Evolutionary conservation across 2,329 filamentous ascomycete genomes (phyloP).

Genomic region (Shiraia sp.): DNA sequence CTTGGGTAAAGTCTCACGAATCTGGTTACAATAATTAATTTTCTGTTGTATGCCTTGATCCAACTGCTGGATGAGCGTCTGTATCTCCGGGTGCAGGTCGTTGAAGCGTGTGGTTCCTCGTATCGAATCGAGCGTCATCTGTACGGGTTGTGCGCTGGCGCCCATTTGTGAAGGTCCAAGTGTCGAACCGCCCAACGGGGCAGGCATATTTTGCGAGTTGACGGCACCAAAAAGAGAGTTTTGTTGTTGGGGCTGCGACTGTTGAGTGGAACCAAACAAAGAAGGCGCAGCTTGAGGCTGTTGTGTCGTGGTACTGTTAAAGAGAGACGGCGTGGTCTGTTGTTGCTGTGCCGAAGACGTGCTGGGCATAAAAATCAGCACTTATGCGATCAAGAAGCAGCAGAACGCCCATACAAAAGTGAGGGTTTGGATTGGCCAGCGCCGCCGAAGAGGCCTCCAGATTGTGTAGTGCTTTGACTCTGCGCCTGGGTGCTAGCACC

Average conservation of each 20-base stretch:
- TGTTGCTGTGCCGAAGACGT: slow-evolving; percentile 35
- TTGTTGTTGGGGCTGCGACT: slow-evolving; percentile 35
- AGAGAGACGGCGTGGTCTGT: slow-evolving; percentile 30
- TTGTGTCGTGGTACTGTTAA: slow-evolving; percentile 32
- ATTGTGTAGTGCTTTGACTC: slow-evolving; percentile 23
- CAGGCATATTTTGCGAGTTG: slow-evolving; percentile 30
- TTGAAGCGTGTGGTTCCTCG: slow-evolving; percentile 89
- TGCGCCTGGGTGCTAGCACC: slow-evolving; percentile 33
- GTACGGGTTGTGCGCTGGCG: slow-evolving; percentile 29
- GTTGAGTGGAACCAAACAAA: slow-evolving; percentile 34
- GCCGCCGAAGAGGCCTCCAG: slow-evolving; percentile 39
- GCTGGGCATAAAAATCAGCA: slow-evolving; percentile 38
- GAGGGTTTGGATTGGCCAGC: slow-evolving; percentile 38
- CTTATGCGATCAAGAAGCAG: slow-evolving; percentile 13
- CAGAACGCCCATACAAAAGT: slow-evolving; percentile 40
- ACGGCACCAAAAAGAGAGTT: slow-evolving; percentile 39
- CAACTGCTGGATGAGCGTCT: slow-evolving; percentile 74
- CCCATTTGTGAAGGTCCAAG: slow-evolving; percentile 31
- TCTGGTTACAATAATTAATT: slow-evolving; percentile 74
- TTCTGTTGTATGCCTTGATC: slow-evolving; percentile 81
- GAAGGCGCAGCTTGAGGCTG: slow-evolving; percentile 40
- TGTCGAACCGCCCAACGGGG: slow-evolving; percentile 30
- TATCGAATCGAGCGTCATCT: slow-evolving; percentile 61
- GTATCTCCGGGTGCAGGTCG: slow-evolving; percentile 81
- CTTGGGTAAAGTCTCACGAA: slow-evolving; percentile 66